These are phyloP conservation scores for Magnolia sinica DNA, from an alignment of 164 flowering plant species.

Conservation along the genomic window DNA sequence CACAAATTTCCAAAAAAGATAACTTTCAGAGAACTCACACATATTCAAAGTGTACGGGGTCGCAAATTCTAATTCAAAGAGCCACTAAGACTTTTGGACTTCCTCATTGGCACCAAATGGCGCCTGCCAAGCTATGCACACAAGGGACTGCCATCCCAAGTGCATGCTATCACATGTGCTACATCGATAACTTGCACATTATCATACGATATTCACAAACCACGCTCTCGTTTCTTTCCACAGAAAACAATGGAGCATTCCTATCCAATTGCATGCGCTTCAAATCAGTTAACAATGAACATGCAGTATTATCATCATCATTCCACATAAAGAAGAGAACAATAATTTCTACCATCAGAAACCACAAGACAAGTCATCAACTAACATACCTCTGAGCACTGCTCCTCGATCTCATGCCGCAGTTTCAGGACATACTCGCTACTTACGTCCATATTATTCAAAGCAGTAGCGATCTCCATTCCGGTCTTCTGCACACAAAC, in stretches of 20 bases:
- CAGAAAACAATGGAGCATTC: background rate
- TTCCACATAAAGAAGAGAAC: background rate
- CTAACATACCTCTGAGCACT: slow-evolving; percentile 70
- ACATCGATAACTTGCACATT: background rate
- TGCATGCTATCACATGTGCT: background rate
- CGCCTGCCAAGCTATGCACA: too few species aligned
- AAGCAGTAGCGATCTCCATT: slow-evolving; percentile 77
- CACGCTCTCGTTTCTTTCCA: background rate
- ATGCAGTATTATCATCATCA: background rate
- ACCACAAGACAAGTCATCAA: background rate
- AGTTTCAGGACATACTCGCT: slow-evolving; percentile 84
- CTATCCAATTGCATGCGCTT: background rate
- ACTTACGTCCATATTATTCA: slow-evolving; percentile 91
- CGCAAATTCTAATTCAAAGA: background rate
- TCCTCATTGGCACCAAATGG: background rate
- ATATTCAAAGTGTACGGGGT: background rate
- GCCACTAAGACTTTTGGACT: background rate
- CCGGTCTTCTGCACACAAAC: slow-evolving; percentile 89
- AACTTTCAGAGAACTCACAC: background rate
- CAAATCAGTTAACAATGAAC: background rate
- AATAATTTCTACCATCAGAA: background rate
- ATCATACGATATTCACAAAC: background rate
- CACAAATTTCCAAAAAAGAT: background rate
- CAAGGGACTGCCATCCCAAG: too few species aligned
- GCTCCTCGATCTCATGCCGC: slow-evolving; percentile 84